Conservation (phyloP, 306 rosid genomes). For the Sesbania bispinosa region DNA sequence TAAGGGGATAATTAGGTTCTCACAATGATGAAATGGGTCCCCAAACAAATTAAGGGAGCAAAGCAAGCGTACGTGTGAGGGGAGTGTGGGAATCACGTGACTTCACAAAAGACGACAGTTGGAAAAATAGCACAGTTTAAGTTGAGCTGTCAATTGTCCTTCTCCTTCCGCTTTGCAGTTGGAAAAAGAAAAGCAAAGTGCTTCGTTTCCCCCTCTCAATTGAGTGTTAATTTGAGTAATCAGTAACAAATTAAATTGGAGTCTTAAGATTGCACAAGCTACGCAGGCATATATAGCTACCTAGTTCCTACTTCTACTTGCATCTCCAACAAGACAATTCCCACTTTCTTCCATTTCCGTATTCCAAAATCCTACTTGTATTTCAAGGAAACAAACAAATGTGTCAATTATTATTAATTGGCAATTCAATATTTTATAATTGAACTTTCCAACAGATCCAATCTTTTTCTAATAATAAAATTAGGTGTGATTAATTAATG, state of each 20-base stretch:
- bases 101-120: conserved; percentile 34
- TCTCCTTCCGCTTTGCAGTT: conserved; percentile 47
- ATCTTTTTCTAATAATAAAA: background rate
- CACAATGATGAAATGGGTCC: conserved; percentile 35
- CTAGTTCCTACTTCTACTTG: background rate
- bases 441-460: background rate
- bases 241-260: conserved; percentile 23
- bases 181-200: conserved; percentile 38
- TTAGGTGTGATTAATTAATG: background rate
- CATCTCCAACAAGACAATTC: conserved; percentile 25
- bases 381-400: conserved; percentile 32
- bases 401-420: background rate
- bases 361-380: conserved; percentile 31
- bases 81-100: conserved; percentile 79
- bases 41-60: conserved; percentile 1
- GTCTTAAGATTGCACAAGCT: conserved; percentile 26
- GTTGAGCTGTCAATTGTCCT: conserved; percentile 65
- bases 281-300: background rate
- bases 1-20: conserved; percentile 26
- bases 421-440: conserved; percentile 7
- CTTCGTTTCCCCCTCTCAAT: conserved; percentile 33
- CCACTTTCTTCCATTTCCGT: conserved; percentile 18
- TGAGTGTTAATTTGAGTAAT: conserved; percentile 37
- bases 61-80: conserved; percentile 37
- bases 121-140: background rate